Evolutionary conservation across 768 basidiomycete species (phyloP).

Genomic region (Strobilomyces confusus): DNA sequence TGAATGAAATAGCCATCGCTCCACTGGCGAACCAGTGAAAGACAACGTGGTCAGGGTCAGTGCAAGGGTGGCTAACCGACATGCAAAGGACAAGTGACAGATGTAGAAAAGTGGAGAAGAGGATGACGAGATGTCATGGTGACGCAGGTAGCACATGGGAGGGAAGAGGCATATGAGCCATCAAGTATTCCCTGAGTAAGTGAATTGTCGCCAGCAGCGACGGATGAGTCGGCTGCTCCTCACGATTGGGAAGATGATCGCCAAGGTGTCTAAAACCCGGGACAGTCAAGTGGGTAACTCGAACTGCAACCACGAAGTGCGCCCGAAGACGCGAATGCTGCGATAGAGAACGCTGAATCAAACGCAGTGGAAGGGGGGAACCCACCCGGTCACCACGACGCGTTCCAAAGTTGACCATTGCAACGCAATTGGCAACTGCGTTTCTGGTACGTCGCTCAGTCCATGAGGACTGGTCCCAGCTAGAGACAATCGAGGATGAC

Average conservation of each 20-base stretch:
- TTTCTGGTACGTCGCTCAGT: slow-evolving; percentile 31
- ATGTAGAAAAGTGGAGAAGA: not conserved
- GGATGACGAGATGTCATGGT: slow-evolving; percentile 5
- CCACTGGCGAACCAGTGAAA: slow-evolving; percentile 9
- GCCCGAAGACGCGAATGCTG: slow-evolving; percentile 12
- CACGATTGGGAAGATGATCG: not conserved
- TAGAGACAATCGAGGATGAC: slow-evolving; percentile 30
- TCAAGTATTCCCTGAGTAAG: not conserved
- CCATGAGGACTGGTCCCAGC: slow-evolving; percentile 23
- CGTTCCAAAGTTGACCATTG: slow-evolving; percentile 24
- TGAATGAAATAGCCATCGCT: slow-evolving; percentile 1
- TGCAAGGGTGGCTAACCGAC: not conserved
- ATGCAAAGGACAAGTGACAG: slow-evolving; percentile 1
- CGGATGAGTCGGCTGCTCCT: not conserved
- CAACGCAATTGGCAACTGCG: slow-evolving; percentile 11
- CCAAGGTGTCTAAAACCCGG: not conserved
- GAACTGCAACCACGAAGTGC: slow-evolving; percentile 6
- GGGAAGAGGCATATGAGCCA: not conserved
- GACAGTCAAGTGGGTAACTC: not conserved
- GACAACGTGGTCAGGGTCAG: slow-evolving; percentile 3
- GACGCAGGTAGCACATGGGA: not conserved
- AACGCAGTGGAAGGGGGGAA: not conserved
- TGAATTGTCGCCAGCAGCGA: not conserved
- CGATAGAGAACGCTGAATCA: slow-evolving; percentile 19
- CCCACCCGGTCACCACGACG: slow-evolving; percentile 28